phyloP scores from a whole-genome alignment of 805 yeast species.

The Nakazawaea peltata region DNA sequence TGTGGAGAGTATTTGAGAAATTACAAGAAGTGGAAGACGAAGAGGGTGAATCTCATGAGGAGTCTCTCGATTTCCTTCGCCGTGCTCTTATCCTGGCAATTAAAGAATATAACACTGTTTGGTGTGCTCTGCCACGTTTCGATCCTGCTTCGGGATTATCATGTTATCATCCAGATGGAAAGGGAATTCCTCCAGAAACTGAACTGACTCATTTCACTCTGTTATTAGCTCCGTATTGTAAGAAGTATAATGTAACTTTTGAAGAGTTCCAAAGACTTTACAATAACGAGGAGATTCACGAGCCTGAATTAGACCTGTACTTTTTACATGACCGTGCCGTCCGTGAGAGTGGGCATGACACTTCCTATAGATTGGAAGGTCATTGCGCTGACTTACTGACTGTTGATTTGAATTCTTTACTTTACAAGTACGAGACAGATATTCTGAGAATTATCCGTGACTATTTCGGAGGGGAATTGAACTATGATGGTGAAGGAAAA shows the following conservation, averaged over 20 bases:
- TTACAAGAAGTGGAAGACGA: conserved; percentile 21
- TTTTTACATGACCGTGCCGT: conserved; percentile 91
- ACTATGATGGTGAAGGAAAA: conserved; percentile 31
- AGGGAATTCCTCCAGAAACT: conserved; percentile 96
- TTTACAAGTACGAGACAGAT: conserved; percentile 86
- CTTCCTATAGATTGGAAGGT: conserved; percentile 84
- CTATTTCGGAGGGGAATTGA: no score
- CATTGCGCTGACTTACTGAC: conserved; percentile 86
- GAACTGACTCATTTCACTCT: conserved; percentile 82
- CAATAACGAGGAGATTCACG: conserved; percentile 55
- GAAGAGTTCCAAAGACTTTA: conserved; percentile 64
- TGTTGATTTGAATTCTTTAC: conserved; percentile 75
- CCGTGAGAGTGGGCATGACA: conserved; percentile 95
- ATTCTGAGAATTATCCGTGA: conserved; percentile 57
- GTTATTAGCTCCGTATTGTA: conserved; percentile 58
- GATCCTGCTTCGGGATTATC: conserved; percentile 75
- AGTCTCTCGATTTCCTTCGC: conserved; percentile 51
- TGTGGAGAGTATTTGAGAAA: conserved; percentile 55
- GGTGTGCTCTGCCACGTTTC: conserved; percentile 69
- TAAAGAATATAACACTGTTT: conserved; percentile 73
- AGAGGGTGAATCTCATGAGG: conserved; percentile 36
- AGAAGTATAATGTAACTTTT: conserved; percentile 47
- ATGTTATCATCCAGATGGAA: conserved; percentile 82
- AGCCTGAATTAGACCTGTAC: conserved; percentile 82
- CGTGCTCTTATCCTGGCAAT: conserved; percentile 74